These are phyloP conservation scores for Scheffersomyces coipomensis DNA, from an alignment of 805 yeast genomes.

Conservation along the genomic window DNA sequence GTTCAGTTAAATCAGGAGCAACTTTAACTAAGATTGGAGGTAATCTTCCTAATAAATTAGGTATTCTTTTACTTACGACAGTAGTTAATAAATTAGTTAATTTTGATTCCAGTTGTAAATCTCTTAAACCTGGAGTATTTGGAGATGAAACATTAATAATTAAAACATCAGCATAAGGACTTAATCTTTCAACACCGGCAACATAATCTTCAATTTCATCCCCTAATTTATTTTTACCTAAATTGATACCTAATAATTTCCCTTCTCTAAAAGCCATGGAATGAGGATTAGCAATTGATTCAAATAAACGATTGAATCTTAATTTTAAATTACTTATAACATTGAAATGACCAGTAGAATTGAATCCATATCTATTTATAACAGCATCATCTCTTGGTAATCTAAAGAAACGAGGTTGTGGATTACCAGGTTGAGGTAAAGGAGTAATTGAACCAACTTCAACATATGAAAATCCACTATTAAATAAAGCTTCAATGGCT, in stretches of 20 bases:
- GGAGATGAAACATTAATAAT: constrained; percentile 94
- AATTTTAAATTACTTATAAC: constrained; percentile 67
- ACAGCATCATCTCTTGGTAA: constrained; percentile 84
- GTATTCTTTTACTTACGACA: constrained; percentile 64
- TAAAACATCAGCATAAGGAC: constrained; percentile 82
- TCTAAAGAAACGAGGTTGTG: constrained; percentile 88
- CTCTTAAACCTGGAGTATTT: constrained; percentile 92
- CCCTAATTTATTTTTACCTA: constrained; percentile 91
- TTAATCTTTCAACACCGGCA: constrained; percentile 78
- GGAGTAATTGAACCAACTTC: constrained; percentile 96
- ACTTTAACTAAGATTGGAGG: constrained; percentile 89
- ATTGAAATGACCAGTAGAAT: constrained; percentile 80
- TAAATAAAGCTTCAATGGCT: constrained; percentile 77
- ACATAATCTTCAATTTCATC: constrained; percentile 87
- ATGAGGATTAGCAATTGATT: constrained; percentile 16
- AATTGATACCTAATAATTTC: constrained; percentile 73
- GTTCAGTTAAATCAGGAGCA: constrained; percentile 87
- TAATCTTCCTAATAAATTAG: constrained; percentile 45
- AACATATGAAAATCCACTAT: constrained; percentile 82
- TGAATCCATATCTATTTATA: constrained; percentile 92
- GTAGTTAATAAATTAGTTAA: constrained; percentile 63
- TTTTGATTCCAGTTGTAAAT: constrained; percentile 74
- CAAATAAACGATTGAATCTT: constrained; percentile 50
- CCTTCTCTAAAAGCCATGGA: constrained; percentile 58
- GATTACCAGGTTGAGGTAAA: constrained; percentile 90